Base-by-base conservation (phyloP, 768 basidiomycete genomes). In the Inosperma sp. region DNA sequence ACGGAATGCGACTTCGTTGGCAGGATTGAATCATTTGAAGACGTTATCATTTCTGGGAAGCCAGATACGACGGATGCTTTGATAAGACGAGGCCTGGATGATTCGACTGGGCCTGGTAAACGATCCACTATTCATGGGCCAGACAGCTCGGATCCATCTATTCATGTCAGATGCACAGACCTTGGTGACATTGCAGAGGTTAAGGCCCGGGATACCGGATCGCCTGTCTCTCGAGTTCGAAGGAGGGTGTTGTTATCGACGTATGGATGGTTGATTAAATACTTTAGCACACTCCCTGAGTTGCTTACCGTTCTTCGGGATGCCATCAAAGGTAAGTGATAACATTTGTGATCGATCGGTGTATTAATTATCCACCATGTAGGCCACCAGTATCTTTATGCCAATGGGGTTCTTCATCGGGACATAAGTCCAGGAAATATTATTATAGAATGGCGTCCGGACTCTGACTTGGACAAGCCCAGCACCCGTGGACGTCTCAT, bases 341-440 rank as follows among this genome's bases (percentile, higher is more conserved):
- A 17, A 46, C 29, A 13, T 14, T 23, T 30, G 9, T 33, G 19
- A 23, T 0, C 7, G 16, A 29, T 31, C 1, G 6, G 5, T 4
- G 7, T 10, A 3, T 43, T 29, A 30, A 43, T 19, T 13, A 3
- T 10, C 19, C 9, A 33, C 5, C 1, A 8, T 27, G 16, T 33
- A 46, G 44, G 44, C 13, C 44, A 46, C 44, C 22, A 34, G 22
- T 23, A 46, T 23, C 44, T 46, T 9, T 46, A 46, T 16, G 2
- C 1, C 17, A 44, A 21, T 7, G 31, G 44, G 3, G 31, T 46
- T 5, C 14, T 46, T 4, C 44, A 45, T 23, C 30, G 30, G 4
- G 44, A 45, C 13, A 9, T 45, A 12, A 45, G 43, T n/a, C 43
- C 43, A 31, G 43, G 43, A 13, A 44, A 44, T 13, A 44, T 44